Percentiles rank a stretch among this genome's conserved stretches.
phyloP scores from a whole-genome alignment of 164 flowering plant species.

The Euptelea pleiosperma region DNA sequence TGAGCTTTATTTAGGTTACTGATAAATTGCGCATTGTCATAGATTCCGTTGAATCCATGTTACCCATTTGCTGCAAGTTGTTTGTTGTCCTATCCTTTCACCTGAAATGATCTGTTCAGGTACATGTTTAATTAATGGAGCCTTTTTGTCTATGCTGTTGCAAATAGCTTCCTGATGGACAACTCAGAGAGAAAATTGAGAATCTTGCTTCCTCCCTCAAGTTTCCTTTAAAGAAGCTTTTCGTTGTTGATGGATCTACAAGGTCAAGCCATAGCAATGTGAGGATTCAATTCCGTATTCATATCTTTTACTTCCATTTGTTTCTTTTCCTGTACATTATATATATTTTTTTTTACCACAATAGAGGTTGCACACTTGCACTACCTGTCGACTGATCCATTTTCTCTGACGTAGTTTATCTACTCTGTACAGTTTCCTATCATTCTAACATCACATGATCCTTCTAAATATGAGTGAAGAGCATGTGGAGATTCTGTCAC shows the following conservation, averaged over 20 bases:
- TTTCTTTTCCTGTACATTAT: neutral
- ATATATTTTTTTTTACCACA: neutral
- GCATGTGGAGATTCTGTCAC: too few species aligned
- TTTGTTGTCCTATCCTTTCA: neutral
- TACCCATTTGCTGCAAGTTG: too few species aligned
- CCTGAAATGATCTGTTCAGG: neutral
- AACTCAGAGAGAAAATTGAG: conserved; percentile 73
- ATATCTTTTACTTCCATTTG: neutral
- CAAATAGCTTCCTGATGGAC: conserved; percentile 85
- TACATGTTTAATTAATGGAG: neutral
- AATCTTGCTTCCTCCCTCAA: conserved; percentile 82
- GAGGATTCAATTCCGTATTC: conserved; percentile 25
- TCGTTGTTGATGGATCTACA: conserved; percentile 97
- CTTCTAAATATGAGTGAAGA: neutral
- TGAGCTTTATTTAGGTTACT: too few species aligned
- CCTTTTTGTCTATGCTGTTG: conserved; percentile 9
- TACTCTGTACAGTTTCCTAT: neutral
- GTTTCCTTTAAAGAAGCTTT: conserved; percentile 92
- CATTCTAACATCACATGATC: neutral
- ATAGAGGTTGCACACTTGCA: too few species aligned
- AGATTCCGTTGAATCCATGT: too few species aligned
- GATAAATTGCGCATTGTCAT: too few species aligned
- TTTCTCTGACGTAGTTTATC: neutral
- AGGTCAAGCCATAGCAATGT: conserved; percentile 99
- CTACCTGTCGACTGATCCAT: neutral